Evolutionary conservation across 495 filamentous ascomycete species (phyloP).

Genomic region (Evansstolkia leycettana): DNA sequence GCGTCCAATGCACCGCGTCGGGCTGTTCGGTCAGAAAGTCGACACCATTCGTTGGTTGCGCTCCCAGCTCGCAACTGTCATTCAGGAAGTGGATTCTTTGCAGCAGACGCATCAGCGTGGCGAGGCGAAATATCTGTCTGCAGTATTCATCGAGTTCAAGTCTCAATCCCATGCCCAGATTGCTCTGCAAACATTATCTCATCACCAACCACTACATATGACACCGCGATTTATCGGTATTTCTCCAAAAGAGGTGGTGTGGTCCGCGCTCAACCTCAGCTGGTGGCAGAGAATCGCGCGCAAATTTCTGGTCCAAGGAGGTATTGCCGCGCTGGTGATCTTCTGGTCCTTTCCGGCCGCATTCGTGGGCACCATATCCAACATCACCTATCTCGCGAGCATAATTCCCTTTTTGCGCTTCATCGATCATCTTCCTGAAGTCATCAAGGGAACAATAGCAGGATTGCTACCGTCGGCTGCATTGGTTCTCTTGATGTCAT

Average conservation of each 20-base stretch:
- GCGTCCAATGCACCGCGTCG: constrained; percentile 41
- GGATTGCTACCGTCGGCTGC: constrained; percentile 67
- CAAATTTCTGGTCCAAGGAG: constrained; percentile 48
- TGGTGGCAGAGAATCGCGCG: constrained; percentile 76
- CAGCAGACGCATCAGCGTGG: constrained; percentile 43
- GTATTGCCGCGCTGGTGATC: constrained; percentile 65
- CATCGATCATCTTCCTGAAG: constrained; percentile 53
- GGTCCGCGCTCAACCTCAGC: constrained; percentile 65
- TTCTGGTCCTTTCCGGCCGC: constrained; percentile 89
- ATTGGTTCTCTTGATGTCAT: constrained; percentile 70
- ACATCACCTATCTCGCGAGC: constrained; percentile 54
- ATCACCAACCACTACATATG: constrained; percentile 81
- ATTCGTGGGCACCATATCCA: constrained; percentile 69
- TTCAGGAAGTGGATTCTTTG: constrained; percentile 52
- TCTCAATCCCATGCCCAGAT: constrained; percentile 67
- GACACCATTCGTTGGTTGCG: constrained; percentile 86
- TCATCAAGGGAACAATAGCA: constrained; percentile 65
- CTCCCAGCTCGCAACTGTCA: constrained; percentile 51
- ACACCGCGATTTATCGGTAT: constrained; percentile 70
- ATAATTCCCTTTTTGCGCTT: constrained; percentile 53
- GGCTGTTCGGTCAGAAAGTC: constrained; percentile 52
- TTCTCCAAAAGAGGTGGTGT: constrained; percentile 67
- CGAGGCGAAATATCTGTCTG: constrained; percentile 39
- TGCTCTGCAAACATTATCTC: constrained; percentile 67
- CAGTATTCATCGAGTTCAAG: constrained; percentile 81